Percentiles rank a stretch among this genome's conserved stretches.
phyloP scores from a whole-genome alignment of 2,329 filamentous ascomycete species.

The Cladophialophora carrionii region DNA sequence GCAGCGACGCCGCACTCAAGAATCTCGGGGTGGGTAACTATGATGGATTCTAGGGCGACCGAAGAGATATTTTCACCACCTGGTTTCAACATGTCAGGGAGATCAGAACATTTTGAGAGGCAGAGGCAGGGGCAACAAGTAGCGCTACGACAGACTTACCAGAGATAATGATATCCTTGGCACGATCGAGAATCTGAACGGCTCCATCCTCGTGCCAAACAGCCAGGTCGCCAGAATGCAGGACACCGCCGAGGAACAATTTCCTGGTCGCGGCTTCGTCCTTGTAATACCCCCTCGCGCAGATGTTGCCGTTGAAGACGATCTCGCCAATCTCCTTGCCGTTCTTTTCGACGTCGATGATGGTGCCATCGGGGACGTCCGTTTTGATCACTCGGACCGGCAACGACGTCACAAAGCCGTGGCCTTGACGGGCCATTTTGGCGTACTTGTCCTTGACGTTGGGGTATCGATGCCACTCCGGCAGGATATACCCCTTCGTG shows the following conservation, averaged over 20 bases:
- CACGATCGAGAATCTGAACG: constrained; percentile 87
- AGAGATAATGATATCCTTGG: constrained; percentile 98
- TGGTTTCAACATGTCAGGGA: constrained; percentile 42
- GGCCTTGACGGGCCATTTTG: constrained; percentile 90
- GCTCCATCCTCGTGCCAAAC: constrained; percentile 91
- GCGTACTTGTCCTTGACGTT: constrained; percentile 73
- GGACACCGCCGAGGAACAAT: constrained; percentile 81
- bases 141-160: constrained; percentile 60
- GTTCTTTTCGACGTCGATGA: constrained; percentile 70
- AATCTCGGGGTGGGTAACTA: constrained; percentile 83
- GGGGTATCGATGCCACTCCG: constrained; percentile 76
- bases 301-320: constrained; percentile 89
- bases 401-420: constrained; percentile 83
- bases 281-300: constrained; percentile 88
- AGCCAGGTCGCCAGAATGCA: constrained; percentile 89
- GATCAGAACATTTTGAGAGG: not conserved
- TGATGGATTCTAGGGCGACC: constrained; percentile 85
- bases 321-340: constrained; percentile 81
- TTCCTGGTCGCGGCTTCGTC: constrained; percentile 82
- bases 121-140: not conserved
- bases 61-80: constrained; percentile 97
- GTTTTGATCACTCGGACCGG: constrained; percentile 81
- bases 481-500: constrained; percentile 88
- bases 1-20: constrained; percentile 91
- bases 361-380: constrained; percentile 62